Evolutionary conservation across 2,329 filamentous ascomycete genomes (phyloP), one percentile per base, ranked within the genome.

Genomic region (Septoria petroselini): DNA sequence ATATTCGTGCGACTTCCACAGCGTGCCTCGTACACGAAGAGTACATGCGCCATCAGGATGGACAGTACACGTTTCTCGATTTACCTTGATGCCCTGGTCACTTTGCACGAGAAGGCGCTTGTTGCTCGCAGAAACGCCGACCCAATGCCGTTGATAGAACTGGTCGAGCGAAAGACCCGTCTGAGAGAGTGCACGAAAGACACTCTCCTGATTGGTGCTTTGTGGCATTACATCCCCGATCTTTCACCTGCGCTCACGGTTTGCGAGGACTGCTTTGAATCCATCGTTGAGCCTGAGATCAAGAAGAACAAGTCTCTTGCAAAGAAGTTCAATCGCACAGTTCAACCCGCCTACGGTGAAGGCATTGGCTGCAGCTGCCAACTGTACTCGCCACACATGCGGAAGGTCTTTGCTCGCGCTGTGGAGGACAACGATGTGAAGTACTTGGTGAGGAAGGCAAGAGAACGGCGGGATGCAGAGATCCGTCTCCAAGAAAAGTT

Each of bases 241-340:
- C 75, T 80, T 4, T 42, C 43, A 11, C 87, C 86, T 0, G 80
- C 90, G 40, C 82, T 95, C 61, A 89, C 86, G 1, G 84, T 95
- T 3, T 97, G 91, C 68, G 82, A 86, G 57, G 88, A 91, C 68
- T 97, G 91, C 68, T 95, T 86, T 65, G 80, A 88, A 12, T 83
- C 88, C 17, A 79, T 88, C 1, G 81, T 95, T n/a, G 81, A 79
- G 68, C 89, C 90, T 1, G 73, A 82, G 42, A 70, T 84, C 1
- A 73, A 76, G 23, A 72, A 76, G 3, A 70, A 76, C 31, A 51
- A 55, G n/a, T 71, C 78, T 1, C 73, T 91, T 18, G 82, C 85
- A 7, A 71, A 77, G 14, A 80, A 84, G 57, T 86, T 93, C 59
- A 82, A 80, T 55, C 76, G 77, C 48, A 75, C 79, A 11, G 75